These are phyloP conservation scores for Catenaria anguillulae DNA, from an alignment of 371 early-diverging fungal genomes.

Conservation along the genomic window DNA sequence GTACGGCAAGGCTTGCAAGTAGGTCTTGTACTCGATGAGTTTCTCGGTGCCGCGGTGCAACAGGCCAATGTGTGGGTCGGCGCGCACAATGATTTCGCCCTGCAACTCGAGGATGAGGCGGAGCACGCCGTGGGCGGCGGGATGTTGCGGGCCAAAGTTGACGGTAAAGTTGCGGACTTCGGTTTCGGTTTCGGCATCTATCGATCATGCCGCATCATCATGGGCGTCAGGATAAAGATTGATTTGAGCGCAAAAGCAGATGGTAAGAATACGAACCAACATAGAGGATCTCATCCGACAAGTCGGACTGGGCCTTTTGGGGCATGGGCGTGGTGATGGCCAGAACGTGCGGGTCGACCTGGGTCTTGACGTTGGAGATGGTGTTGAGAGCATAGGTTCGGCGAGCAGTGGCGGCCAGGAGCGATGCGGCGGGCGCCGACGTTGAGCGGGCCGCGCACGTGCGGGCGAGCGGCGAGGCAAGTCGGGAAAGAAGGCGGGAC, in stretches of 20 bases:
- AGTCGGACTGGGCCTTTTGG: neutral
- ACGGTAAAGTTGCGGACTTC: conserved; percentile 57
- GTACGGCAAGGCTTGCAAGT: conserved; percentile 93
- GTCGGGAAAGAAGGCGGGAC: conserved; percentile 1
- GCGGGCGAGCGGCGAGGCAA: conserved; percentile 1
- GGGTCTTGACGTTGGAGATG: neutral
- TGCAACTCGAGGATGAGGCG: conserved; percentile 87
- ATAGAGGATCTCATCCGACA: neutral
- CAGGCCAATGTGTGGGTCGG: conserved; percentile 94
- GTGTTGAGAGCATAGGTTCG: neutral
- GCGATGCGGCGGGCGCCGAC: neutral
- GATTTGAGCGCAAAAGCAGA: too few relatives aligned
- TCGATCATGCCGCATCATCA: too few relatives aligned
- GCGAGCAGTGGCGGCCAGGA: neutral
- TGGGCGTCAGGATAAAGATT: too few relatives aligned
- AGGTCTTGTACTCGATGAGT: conserved; percentile 95
- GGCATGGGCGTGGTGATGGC: neutral
- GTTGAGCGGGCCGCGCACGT: neutral
- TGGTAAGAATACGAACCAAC: neutral
- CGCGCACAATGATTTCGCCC: conserved; percentile 81
- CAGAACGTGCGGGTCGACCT: neutral
- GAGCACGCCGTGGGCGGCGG: conserved; percentile 97
- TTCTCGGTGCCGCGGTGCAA: conserved; percentile 96
- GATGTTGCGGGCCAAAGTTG: conserved; percentile 98
- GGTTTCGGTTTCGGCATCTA: conserved; percentile 20